Base-by-base conservation (phyloP, 352 stramenopile genomes). In the Globisporangium alternatum region DNA sequence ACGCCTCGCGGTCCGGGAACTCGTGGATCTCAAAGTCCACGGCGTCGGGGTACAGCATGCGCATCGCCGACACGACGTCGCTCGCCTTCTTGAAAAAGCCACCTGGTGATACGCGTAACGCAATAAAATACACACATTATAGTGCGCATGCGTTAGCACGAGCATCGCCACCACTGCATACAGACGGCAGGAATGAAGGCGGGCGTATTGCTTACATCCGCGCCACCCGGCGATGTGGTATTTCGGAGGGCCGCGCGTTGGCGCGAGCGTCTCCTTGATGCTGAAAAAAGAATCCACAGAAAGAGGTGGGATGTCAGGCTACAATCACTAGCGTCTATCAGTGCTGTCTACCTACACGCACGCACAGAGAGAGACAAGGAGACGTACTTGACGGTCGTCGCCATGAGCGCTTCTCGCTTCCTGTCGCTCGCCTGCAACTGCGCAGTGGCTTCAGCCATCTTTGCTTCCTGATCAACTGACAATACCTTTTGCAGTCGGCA, bases 191-290 rank as follows among this genome's bases (percentile, higher is more conserved):
- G 28, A 12, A 53, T 28, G 12, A 41, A 41, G 35, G 35, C 9
- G 8, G 33, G 33, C 2, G 12, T 5, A 9, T 12, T 17, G 9
- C 63, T 62, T 60, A 79, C 84, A 91, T 55, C 76, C 78, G 53
- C 64, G 75, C 84, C 84, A 93, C n/a, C 84, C 84, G 22, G 81
- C 77, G 67, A 93, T 71, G 68, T 91, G 76, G 70, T 85, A 89
- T 25, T 67, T 83, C 30, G 71, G 69, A n/a, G 67, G 64, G 7
- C 63, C 70, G 49, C 64, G 69, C 28, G 58, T 60, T 52, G 22
- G 51, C 62, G 57, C 56, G 30, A 88, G 65, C 52, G 76, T 83
- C 65, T 81, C 71, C 25, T 56, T 35, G 33, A 91, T 60, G 52
- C 80, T 90, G 56, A 22, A 61, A 41, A 44, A 25, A 1, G 19